Evolutionary conservation across 2,329 filamentous ascomycete genomes (phyloP).

Genomic region (Venturia oleaginea): DNA sequence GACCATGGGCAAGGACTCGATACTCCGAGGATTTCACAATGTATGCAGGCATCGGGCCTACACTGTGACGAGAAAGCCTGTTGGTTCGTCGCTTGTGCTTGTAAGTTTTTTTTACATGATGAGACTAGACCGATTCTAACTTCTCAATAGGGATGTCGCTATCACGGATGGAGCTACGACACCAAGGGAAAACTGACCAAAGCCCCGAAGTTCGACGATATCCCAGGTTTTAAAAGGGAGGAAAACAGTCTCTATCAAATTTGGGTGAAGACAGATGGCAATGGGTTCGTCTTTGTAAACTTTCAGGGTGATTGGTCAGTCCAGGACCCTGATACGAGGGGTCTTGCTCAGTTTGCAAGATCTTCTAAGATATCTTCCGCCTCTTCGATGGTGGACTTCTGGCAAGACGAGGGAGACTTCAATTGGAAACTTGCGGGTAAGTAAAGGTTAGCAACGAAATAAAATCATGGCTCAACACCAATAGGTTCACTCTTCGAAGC

Average conservation of each 20-base stretch:
- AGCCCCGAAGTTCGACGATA: conserved; percentile 33
- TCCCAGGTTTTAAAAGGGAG: conserved; percentile 31
- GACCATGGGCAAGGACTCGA: conserved; percentile 28
- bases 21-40: conserved; percentile 36
- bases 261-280: conserved; percentile 24
- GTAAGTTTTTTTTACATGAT: conserved; percentile 34
- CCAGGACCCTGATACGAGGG: conserved; percentile 20
- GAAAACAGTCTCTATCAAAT: conserved; percentile 29
- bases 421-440: conserved; percentile 31
- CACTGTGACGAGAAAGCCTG: conserved; percentile 30
- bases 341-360: conserved; percentile 7
- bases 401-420: conserved; percentile 28
- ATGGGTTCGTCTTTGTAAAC: conserved; percentile 30
- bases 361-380: conserved; percentile 20
- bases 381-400: conserved; percentile 25
- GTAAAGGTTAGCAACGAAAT: background rate
- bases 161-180: conserved; percentile 40
- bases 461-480: background rate
- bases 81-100: conserved; percentile 31
- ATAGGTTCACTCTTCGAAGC: conserved; percentile 4
- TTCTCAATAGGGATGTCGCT: conserved; percentile 28
- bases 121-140: background rate
- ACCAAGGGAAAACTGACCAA: conserved; percentile 36
- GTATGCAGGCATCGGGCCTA: conserved; percentile 38
- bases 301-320: conserved; percentile 24